phyloP scores from a whole-genome alignment of 148 eudicot genomes.

The Rhododendron mucronatum region DNA sequence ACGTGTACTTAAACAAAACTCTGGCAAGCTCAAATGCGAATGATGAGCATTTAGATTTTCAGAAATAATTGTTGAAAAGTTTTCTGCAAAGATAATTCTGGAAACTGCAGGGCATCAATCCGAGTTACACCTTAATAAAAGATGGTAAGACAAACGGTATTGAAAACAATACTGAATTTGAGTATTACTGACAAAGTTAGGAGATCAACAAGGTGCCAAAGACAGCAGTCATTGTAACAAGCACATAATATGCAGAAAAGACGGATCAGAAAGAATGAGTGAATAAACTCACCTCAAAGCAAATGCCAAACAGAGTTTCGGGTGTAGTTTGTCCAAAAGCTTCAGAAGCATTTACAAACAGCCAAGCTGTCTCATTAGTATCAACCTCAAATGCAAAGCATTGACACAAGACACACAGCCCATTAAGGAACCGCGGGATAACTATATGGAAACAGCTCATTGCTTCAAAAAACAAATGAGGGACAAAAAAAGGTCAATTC shows the following conservation, averaged over 20 bases:
- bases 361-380: constrained; percentile 52
- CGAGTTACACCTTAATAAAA: background rate
- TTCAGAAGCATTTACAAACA: constrained; percentile 55
- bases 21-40: background rate
- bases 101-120: background rate
- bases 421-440: constrained; percentile 29
- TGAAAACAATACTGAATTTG: background rate
- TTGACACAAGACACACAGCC: constrained; percentile 21
- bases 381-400: constrained; percentile 30
- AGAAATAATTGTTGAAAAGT: background rate
- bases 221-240: background rate
- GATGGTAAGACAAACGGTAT: background rate
- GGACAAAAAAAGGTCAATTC: background rate
- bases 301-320: constrained; percentile 66
- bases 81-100: background rate
- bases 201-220: background rate
- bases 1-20: background rate
- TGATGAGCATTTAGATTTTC: background rate
- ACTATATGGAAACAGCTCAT: constrained; percentile 44
- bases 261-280: background rate
- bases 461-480: constrained; percentile 8
- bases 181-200: background rate
- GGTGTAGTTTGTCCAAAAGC: constrained; percentile 43
- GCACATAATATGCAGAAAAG: background rate
- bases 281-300: constrained; percentile 63